These are phyloP conservation scores for Prunus davidiana DNA, from an alignment of 306 rosid genomes.

Conservation along the genomic window DNA sequence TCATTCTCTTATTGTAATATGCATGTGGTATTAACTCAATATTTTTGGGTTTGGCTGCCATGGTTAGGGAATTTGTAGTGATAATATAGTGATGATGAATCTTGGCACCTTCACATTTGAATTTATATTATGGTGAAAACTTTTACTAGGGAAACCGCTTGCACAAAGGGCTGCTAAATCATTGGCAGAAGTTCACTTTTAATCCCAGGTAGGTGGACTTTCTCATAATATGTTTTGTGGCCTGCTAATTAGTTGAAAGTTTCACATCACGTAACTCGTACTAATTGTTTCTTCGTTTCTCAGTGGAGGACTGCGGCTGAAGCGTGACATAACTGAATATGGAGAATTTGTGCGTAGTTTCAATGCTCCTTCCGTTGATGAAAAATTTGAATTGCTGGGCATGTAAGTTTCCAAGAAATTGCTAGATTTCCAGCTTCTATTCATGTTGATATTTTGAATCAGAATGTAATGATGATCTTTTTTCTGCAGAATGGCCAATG, in stretches of 20 bases:
- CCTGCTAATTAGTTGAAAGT: slow-evolving; percentile 8
- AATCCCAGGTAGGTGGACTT: slow-evolving; percentile 80
- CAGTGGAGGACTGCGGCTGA: slow-evolving; percentile 93
- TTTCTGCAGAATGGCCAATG: slow-evolving; percentile 84
- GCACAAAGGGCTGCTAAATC: slow-evolving; percentile 80
- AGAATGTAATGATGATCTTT: slow-evolving; percentile 29
- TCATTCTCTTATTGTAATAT: neutral
- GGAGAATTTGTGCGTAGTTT: slow-evolving; percentile 97
- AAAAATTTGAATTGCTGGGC: slow-evolving; percentile 93
- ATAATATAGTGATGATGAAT: neutral
- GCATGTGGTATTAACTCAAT: neutral
- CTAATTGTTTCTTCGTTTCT: slow-evolving; percentile 13
- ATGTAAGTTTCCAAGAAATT: slow-evolving; percentile 59
- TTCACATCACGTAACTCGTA: neutral
- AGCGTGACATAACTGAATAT: slow-evolving; percentile 99
- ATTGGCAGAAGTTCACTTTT: slow-evolving; percentile 94
- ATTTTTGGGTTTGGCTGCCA: neutral
- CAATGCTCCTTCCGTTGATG: slow-evolving; percentile 86
- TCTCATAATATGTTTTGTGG: slow-evolving; percentile 22
- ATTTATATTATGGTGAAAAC: slow-evolving; percentile 16
- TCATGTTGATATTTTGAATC: neutral
- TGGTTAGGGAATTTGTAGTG: neutral
- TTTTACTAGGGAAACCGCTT: slow-evolving; percentile 81
- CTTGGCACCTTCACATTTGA: slow-evolving; percentile 11
- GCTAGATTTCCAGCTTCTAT: slow-evolving; percentile 6